Evolutionary conservation across 1,284 basidiomycete species (phyloP), one percentile per base, ranked within the genome.

Genomic region (Kwoniella shivajii): DNA sequence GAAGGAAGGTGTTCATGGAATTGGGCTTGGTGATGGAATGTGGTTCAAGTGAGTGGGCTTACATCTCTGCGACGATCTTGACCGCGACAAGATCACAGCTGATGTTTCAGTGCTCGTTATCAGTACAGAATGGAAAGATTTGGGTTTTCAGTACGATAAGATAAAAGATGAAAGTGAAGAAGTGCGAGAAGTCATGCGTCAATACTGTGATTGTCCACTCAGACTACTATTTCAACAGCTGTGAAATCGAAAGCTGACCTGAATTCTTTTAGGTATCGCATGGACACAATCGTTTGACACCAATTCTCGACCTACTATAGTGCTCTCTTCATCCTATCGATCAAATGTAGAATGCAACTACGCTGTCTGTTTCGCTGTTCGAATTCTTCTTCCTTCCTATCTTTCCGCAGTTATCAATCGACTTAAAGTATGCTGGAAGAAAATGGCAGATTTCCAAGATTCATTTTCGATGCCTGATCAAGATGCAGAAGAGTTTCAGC

Each of bases 391-490:
- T 0, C 72, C 71, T 3, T 27, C 38, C 1, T 76, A 63, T 62
- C 54, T 74, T 6, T 33, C 60, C 9, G 56, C 56, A 3, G 57
- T 76, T 9, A 22, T 55, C 13, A 29, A 33, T 10, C 57, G 62
- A 1, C 49, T 71, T 14, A 51, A 43, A 6, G 52, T 54, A 2
- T 69, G 72, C 60, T 75, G 73, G 74, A 72, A 72, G 43, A 60
- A 64, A 38, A 62, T 61, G 26, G 72, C 70, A 6, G 73, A 74
- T 57, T 61, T 57, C 9, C 51, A 71, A 50, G 71, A 74, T 49
- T 71, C 67, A 42, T 75, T 75, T 46, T 16, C 16, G 1, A 18
- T 75, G n/a, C 74, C 74, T 13, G 57, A 67, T 27, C 46, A 45
- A 3, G 50, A 54, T 7, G 52, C 54, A 18, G 44, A 50, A 14